Conservation (phyloP, 176 grass and related monocot genomes). For the Miscanthus lutarioriparius region DNA sequence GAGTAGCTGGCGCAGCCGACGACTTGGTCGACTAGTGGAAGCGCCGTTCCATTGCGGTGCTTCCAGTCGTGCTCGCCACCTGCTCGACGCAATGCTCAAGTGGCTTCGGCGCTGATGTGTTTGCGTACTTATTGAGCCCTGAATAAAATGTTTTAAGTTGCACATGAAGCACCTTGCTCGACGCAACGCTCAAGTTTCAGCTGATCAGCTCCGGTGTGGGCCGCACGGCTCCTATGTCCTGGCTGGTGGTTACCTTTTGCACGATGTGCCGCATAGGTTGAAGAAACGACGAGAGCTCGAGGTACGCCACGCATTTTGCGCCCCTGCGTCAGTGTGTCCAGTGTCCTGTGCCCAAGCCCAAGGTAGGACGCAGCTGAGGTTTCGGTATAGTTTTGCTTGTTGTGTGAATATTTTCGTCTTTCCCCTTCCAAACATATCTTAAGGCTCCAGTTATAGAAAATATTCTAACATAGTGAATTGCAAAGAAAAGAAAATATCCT, state of each 20-base stretch:
- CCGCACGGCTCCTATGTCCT: no score
- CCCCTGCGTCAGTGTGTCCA: no score
- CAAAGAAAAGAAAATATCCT: not conserved
- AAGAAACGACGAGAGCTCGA: no score
- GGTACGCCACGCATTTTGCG: no score
- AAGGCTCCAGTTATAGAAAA: not conserved
- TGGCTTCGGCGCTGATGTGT: not conserved
- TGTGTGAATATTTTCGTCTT: no score
- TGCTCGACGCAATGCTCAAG: constrained; percentile 17
- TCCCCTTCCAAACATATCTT: no score
- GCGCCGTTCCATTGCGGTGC: no score
- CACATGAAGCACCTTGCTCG: not conserved
- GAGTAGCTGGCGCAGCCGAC: not conserved
- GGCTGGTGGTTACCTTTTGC: not conserved
- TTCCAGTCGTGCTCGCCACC: not conserved
- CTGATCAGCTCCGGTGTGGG: no score
- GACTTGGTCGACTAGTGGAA: not conserved
- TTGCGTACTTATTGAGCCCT: not conserved
- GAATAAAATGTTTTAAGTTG: not conserved
- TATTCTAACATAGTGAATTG: not conserved
- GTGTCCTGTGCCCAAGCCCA: no score
- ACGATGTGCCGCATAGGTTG: not conserved
- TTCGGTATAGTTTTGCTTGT: no score
- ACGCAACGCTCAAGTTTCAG: no score
- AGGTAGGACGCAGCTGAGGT: no score